phyloP scores from a whole-genome alignment of 306 rosid species.

The Pueraria montana region DNA sequence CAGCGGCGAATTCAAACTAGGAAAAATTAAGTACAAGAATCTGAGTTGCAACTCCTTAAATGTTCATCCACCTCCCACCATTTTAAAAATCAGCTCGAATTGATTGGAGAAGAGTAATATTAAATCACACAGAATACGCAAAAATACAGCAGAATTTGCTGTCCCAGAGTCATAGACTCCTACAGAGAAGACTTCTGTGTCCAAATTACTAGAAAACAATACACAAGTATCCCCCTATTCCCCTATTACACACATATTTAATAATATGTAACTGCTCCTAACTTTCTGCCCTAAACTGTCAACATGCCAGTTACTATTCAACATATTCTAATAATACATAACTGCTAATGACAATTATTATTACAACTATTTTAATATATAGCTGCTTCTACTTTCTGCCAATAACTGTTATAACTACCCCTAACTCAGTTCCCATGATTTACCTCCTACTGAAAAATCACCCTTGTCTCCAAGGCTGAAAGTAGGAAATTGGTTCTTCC shows the following conservation, averaged over 20 bases:
- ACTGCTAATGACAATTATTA: no score
- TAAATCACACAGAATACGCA: slow-evolving; percentile 8
- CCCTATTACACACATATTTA: not conserved
- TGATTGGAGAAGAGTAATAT: not conserved
- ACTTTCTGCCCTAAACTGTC: no score
- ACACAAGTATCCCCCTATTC: not conserved
- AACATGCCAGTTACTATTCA: no score
- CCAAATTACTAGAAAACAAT: not conserved
- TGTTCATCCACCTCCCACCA: slow-evolving; percentile 38
- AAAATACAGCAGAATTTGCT: not conserved
- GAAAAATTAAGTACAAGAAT: not conserved
- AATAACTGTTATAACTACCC: no score
- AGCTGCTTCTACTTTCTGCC: no score
- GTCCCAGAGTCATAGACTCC: not conserved
- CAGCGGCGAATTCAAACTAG: slow-evolving; percentile 16
- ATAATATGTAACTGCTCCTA: no score
- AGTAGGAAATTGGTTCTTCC: not conserved
- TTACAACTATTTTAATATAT: no score
- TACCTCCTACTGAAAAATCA: not conserved
- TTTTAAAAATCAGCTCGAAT: slow-evolving; percentile 12
- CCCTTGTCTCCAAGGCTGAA: not conserved
- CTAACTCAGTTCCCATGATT: no score
- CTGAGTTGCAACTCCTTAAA: slow-evolving; percentile 30
- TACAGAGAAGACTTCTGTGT: not conserved
- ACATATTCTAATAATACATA: no score